phyloP scores from a whole-genome alignment of 1,139 yeast genomes.

The Geotrichum cucujoidarum region DNA sequence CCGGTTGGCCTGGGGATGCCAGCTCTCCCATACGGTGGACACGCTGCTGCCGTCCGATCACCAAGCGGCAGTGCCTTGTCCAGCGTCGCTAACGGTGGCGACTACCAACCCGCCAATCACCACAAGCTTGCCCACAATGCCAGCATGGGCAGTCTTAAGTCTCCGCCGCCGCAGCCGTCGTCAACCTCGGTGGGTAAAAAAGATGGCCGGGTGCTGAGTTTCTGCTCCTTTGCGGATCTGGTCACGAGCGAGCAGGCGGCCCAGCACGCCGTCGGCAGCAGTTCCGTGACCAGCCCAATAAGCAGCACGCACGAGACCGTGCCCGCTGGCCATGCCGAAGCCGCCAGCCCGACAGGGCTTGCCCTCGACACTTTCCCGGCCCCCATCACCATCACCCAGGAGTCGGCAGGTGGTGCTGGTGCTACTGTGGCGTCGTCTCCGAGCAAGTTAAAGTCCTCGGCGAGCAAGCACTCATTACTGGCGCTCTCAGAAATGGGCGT shows the following conservation, averaged over 20 bases:
- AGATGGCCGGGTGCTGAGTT: constrained; percentile 16
- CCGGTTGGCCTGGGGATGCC: background rate
- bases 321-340: background rate
- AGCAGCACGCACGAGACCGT: background rate
- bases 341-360: background rate
- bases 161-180: background rate
- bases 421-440: background rate
- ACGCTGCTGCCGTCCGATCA: background rate
- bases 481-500: background rate
- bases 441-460: background rate
- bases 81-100: background rate
- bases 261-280: background rate
- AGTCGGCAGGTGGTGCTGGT: too few species aligned
- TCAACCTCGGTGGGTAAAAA: background rate
- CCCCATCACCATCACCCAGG: background rate
- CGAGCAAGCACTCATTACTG: background rate
- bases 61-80: constrained; percentile 5
- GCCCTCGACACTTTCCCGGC: background rate
- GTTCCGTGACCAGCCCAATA: constrained; percentile 2
- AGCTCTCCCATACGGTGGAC: background rate
- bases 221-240: constrained; percentile 18
- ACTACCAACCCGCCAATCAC: background rate
- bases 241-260: constrained; percentile 7
- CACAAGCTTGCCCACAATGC: background rate
- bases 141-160: background rate